Evolutionary conservation across 129 eudicot species (phyloP).

Genomic region (Centaurea solstitialis): DNA sequence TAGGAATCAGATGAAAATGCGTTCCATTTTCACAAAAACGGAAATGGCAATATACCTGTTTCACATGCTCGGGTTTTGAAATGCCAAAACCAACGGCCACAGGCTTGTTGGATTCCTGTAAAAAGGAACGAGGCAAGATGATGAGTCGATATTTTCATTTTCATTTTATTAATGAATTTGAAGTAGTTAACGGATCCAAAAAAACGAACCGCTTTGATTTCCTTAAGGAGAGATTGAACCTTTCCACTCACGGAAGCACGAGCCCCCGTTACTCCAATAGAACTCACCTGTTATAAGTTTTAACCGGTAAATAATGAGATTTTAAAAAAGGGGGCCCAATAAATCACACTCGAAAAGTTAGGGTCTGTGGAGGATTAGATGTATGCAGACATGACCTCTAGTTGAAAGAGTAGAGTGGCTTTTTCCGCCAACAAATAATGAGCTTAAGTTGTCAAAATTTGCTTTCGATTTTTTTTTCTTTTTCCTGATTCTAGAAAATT

Average conservation of each 20-base stretch:
- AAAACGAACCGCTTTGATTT: conserved; percentile 76
- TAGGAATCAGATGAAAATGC: background rate
- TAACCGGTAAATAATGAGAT: background rate
- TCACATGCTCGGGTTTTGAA: conserved; percentile 93
- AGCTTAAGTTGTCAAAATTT: background rate
- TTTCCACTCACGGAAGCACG: conserved; percentile 69
- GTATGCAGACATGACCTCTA: too few species aligned
- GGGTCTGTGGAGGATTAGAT: too few species aligned
- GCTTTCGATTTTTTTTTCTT: background rate
- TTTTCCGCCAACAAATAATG: background rate
- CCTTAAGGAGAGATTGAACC: conserved; percentile 70
- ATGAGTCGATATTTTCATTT: background rate
- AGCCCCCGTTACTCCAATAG: conserved; percentile 90
- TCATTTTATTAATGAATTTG: background rate
- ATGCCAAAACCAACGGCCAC: conserved; percentile 99
- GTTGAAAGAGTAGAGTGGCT: background rate
- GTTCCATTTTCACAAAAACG: background rate
- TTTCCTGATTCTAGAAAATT: background rate
- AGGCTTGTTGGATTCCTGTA: conserved; percentile 75
- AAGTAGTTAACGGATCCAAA: background rate
- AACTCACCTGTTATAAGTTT: conserved; percentile 56
- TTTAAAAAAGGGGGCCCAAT: background rate
- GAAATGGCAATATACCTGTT: conserved; percentile 48
- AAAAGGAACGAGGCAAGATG: background rate
- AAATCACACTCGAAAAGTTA: background rate